phyloP scores from a whole-genome alignment of 225 moss, liverwort and hornwort genomes.

The Bryum argenteum region DNA sequence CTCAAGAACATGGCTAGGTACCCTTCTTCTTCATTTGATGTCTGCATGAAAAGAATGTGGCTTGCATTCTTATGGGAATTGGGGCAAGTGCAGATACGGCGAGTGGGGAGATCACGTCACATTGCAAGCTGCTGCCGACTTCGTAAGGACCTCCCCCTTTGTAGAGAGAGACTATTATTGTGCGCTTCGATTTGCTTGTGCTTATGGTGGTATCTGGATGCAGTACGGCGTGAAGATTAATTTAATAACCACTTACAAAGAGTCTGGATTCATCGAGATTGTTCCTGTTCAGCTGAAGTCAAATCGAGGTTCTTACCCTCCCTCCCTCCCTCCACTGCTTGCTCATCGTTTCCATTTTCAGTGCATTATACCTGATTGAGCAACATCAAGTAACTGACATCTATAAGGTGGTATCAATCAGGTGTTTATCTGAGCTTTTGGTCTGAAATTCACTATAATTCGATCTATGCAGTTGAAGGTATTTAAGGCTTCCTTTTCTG shows the following conservation, averaged over 20 bases:
- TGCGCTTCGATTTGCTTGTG: constrained; percentile 11
- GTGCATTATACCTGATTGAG: too few species aligned
- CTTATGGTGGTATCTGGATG: constrained; percentile 27
- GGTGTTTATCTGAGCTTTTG: constrained; percentile 91
- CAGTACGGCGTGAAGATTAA: constrained; percentile 88
- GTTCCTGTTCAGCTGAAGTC: constrained; percentile 54
- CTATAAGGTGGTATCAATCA: constrained; percentile 35
- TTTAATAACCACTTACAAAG: constrained; percentile 82
- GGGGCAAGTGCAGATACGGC: constrained; percentile 62
- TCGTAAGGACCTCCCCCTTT: constrained; percentile 28
- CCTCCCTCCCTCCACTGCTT: background rate
- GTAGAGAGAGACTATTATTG: background rate
- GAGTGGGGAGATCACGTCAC: constrained; percentile 99
- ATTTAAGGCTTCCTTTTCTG: background rate
- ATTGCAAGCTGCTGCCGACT: constrained; percentile 93
- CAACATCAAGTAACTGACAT: background rate
- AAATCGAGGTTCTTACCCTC: constrained; percentile 48
- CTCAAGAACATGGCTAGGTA: constrained; percentile 91
- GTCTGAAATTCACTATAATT: constrained; percentile 95
- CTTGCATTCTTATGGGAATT: too few species aligned
- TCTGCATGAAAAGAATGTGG: too few species aligned
- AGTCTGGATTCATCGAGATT: constrained; percentile 80
- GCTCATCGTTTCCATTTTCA: background rate
- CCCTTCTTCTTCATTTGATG: too few species aligned
- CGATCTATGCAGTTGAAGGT: constrained; percentile 83